These are phyloP conservation scores for Pichiaceae sp. DNA, from an alignment of 1,139 yeast species.

Conservation along the genomic window DNA sequence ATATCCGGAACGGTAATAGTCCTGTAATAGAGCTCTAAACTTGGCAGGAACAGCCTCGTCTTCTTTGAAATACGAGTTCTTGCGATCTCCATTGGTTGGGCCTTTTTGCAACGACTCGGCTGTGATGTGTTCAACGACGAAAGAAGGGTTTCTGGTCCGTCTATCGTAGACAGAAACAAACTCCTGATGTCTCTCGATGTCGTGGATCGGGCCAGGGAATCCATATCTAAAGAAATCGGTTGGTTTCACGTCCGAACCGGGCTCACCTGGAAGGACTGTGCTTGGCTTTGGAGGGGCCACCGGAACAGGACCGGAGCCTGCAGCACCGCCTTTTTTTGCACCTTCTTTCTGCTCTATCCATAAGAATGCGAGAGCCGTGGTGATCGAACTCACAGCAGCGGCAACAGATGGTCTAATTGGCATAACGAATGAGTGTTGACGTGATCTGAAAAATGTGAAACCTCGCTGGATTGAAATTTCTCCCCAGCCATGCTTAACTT, in stretches of 20 bases:
- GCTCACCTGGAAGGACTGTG: not conserved
- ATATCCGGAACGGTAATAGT: constrained; percentile 90
- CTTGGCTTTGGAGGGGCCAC: not conserved
- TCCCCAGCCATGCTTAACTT: too few species aligned
- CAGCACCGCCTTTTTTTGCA: not conserved
- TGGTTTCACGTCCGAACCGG: constrained; percentile 40
- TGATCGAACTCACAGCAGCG: not conserved
- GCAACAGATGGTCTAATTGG: not conserved
- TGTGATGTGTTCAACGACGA: constrained; percentile 82
- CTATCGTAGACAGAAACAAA: constrained; percentile 84
- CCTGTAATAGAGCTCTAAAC: constrained; percentile 70
- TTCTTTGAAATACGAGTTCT: constrained; percentile 75
- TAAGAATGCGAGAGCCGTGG: not conserved
- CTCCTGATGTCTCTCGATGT: constrained; percentile 62
- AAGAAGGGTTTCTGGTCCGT: constrained; percentile 76
- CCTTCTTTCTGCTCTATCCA: not conserved
- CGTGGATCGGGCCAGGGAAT: constrained; percentile 91
- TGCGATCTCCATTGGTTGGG: constrained; percentile 56
- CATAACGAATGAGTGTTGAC: too few species aligned
- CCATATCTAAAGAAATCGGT: constrained; percentile 80
- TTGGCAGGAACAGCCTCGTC: constrained; percentile 75
- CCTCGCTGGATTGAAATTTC: too few species aligned
- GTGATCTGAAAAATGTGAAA: too few species aligned
- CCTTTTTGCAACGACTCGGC: constrained; percentile 48
- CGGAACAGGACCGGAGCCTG: not conserved